These are phyloP conservation scores for Xylariaceae sp. DNA, from an alignment of 2,329 filamentous ascomycete genomes.

Conservation along the genomic window DNA sequence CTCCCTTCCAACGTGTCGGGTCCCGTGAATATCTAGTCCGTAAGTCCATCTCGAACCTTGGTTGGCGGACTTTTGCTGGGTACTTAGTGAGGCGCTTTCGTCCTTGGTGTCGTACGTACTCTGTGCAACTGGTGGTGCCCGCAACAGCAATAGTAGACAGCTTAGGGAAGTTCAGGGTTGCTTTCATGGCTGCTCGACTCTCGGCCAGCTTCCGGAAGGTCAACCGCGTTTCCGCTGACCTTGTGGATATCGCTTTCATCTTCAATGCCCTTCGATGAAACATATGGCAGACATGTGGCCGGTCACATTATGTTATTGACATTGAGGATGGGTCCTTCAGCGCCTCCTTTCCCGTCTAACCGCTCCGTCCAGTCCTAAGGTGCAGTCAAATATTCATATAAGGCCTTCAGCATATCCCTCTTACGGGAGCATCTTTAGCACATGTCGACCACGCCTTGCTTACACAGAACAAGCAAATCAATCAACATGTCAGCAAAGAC, in stretches of 20 bases:
- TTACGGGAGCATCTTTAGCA: conserved; percentile 7
- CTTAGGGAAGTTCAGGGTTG: conserved; percentile 13
- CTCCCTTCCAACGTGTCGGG: conserved; percentile 21
- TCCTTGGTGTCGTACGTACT: conserved; percentile 8
- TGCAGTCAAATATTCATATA: conserved; percentile 17
- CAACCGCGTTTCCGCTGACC: conserved; percentile 23
- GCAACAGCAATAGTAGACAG: neutral
- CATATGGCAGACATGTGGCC: neutral
- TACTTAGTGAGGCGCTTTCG: no score
- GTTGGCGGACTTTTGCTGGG: conserved; percentile 22
- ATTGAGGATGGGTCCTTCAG: conserved; percentile 19
- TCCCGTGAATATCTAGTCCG: conserved; percentile 21
- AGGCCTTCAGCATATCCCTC: conserved; percentile 11
- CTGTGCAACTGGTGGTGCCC: neutral
- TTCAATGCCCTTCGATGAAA: conserved; percentile 5
- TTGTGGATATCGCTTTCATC: neutral
- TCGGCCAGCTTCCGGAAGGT: conserved; percentile 14
- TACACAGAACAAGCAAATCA: conserved; percentile 7
- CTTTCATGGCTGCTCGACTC: conserved; percentile 3
- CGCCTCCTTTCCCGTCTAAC: conserved; percentile 32
- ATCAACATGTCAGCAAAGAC: conserved; percentile 37
- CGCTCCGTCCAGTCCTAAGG: conserved; percentile 19
- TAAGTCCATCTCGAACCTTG: conserved; percentile 1
- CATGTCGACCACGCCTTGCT: conserved; percentile 7
- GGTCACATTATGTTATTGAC: no score